Base-by-base conservation (phyloP, 768 basidiomycete genomes). In the Lactarius quietus region DNA sequence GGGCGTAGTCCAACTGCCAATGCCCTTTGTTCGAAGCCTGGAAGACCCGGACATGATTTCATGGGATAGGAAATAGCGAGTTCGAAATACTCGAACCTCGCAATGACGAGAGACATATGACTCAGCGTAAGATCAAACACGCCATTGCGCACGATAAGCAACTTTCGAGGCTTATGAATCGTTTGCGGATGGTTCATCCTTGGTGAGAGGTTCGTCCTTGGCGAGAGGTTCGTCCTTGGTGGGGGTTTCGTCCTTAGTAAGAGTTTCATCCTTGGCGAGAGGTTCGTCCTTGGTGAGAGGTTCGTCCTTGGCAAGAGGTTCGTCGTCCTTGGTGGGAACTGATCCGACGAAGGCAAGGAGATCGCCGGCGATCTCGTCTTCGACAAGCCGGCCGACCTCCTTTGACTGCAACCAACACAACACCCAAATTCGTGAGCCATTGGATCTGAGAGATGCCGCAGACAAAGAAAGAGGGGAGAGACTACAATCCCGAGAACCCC, bases 321-420 rank as follows among this genome's bases (percentile, higher is more conserved):
- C 14, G 36, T 18, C 43, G 10, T n/a, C 43, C 7, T n/a, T n/a
- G 12, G 23, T 23, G 45, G n/a, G 38, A 20, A 9, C 14, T 54
- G 31, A 43, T 41, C 54, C 38, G 28, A 71, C 39, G 10, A 71
- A 57, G 29, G 18, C 14, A 6, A 20, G 12, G 51, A 71, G 64
- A 55, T 59, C 48, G 14, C 59, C 45, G 55, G 57, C 28, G 35
- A 72, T 68, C 20, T 66, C 68, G 23, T 36, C 63, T 17, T 73
- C 72, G 5, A 72, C 73, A 0, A 73, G 61, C 48, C 72, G 66
- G 5, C 63, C 63, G 18, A 58, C 28, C 35, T 66, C 63, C 28
- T 41, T 54, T 31, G 56, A 66, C 72, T 73, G 53, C 8, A 28
- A 35, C 29, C 41, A 38, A 33, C 31, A 36, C 2, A 5, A 36